Conservation (phyloP, 768 basidiomycete species). For the Tulasnella sp. region DNA sequence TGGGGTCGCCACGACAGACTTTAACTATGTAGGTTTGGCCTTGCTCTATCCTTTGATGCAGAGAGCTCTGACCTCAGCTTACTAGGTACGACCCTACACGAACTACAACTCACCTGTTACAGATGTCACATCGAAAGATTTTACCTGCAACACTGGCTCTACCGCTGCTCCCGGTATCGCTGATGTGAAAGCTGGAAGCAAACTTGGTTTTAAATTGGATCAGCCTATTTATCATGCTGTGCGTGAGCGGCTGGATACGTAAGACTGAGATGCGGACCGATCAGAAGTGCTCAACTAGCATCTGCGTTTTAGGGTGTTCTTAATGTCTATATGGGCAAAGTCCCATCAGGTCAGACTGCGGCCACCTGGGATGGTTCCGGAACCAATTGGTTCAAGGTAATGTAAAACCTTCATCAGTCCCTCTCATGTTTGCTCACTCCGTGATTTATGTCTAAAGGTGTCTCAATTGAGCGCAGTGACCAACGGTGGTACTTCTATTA, state of each 20-base stretch:
- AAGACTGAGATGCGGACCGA: too few species aligned
- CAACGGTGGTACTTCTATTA: slow-evolving; percentile 1
- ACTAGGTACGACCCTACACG: slow-evolving; percentile 11
- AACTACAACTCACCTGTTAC: slow-evolving; percentile 7
- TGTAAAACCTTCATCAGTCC: too few species aligned
- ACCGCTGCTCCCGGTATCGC: slow-evolving; percentile 1
- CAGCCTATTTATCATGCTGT: too few species aligned
- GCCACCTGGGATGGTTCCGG: slow-evolving; percentile 12
- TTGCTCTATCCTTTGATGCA: not conserved
- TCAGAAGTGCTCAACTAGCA: too few species aligned
- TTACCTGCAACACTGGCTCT: slow-evolving; percentile 4
- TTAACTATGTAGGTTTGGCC: too few species aligned
- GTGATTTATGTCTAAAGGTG: not conserved
- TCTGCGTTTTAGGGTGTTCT: slow-evolving; percentile 4
- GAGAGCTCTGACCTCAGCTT: not conserved
- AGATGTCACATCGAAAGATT: not conserved
- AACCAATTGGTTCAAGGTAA: slow-evolving; percentile 13
- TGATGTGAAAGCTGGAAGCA: not conserved
- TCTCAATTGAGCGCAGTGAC: not conserved
- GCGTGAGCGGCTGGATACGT: too few species aligned
- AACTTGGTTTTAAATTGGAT: not conserved
- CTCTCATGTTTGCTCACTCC: too few species aligned
- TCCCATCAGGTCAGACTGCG: slow-evolving; percentile 4
- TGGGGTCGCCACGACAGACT: too few species aligned
- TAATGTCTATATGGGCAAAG: slow-evolving; percentile 4